These are phyloP conservation scores for Botrytis hyacinthi DNA, from an alignment of 2,329 filamentous ascomycete genomes.

Conservation along the genomic window DNA sequence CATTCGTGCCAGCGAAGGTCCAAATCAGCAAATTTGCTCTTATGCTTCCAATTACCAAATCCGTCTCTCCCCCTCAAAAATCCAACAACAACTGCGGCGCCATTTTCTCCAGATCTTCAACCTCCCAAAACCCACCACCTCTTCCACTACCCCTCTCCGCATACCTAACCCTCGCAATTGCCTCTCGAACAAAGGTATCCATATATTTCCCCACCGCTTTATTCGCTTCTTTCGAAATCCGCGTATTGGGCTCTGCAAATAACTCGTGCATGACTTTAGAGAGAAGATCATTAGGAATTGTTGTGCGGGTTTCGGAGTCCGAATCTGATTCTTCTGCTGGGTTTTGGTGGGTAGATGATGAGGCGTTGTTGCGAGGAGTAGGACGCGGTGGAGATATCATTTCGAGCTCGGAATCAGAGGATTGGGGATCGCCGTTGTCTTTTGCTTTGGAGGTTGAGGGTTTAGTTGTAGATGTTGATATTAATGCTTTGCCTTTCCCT, in stretches of 20 bases:
- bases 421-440: background rate
- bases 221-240: constrained; percentile 76
- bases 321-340: constrained; percentile 17
- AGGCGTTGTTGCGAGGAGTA: background rate
- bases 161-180: constrained; percentile 73
- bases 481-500: background rate
- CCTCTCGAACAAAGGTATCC: constrained; percentile 87
- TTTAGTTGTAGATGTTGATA: constrained; percentile 16
- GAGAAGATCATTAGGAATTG: constrained; percentile 70
- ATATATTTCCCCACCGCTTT: constrained; percentile 78
- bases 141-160: constrained; percentile 46
- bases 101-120: constrained; percentile 87
- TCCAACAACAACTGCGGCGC: constrained; percentile 83
- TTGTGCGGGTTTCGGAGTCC: background rate
- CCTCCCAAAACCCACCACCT: constrained; percentile 49
- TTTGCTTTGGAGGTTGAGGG: background rate
- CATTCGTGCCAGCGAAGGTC: background rate
- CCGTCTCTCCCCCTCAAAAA: constrained; percentile 52
- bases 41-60: background rate
- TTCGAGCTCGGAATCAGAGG: constrained; percentile 4
- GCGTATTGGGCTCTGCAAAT: constrained; percentile 67
- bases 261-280: constrained; percentile 75
- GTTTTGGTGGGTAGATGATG: background rate
- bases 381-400: background rate
- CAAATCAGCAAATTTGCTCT: too few relatives aligned